Evolutionary conservation across 2,329 filamentous ascomycete genomes (phyloP).

Genomic region (Bipolaris zeicola): DNA sequence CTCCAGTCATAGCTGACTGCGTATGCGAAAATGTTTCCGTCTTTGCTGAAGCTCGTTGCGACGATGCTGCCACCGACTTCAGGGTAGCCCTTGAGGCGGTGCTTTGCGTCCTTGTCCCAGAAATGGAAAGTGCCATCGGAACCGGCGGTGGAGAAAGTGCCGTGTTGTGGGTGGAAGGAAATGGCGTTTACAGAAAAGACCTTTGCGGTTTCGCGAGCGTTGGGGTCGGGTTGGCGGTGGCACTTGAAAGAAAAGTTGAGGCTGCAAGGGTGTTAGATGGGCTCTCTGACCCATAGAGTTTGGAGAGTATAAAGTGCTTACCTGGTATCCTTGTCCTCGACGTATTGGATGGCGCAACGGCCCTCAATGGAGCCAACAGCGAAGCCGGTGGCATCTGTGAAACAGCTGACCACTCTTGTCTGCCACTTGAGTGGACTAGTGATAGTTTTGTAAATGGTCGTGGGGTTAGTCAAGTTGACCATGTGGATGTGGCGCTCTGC

Average conservation of each 20-base stretch:
- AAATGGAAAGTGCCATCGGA: constrained; percentile 96
- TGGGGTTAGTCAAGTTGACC: constrained; percentile 85
- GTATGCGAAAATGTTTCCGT: constrained; percentile 66
- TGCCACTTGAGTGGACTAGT: constrained; percentile 98
- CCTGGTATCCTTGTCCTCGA: constrained; percentile 90
- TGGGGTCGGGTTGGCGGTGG: constrained; percentile 78
- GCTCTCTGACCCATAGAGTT: not conserved
- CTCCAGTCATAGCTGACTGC: constrained; percentile 97
- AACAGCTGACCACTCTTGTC: constrained; percentile 93
- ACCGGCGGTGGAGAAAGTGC: constrained; percentile 97
- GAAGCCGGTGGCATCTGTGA: constrained; percentile 87
- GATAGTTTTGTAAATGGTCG: constrained; percentile 92
- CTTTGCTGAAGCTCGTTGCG: constrained; percentile 87
- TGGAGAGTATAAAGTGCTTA: constrained; percentile 21
- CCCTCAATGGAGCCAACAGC: constrained; percentile 97
- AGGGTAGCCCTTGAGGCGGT: constrained; percentile 67
- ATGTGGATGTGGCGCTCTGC: constrained; percentile 97
- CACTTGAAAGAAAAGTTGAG: constrained; percentile 99
- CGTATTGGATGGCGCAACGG: constrained; percentile 96
- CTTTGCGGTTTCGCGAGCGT: constrained; percentile 71
- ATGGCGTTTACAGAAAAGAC: constrained; percentile 97
- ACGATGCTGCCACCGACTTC: constrained; percentile 77
- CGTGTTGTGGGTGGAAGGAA: constrained; percentile 94
- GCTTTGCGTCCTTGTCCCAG: constrained; percentile 73
- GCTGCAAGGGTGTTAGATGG: constrained; percentile 31